Evolutionary conservation across 164 flowering plant genomes (phyloP), one percentile per base, ranked within the genome.

Genomic region (Magnolia sinica): DNA sequence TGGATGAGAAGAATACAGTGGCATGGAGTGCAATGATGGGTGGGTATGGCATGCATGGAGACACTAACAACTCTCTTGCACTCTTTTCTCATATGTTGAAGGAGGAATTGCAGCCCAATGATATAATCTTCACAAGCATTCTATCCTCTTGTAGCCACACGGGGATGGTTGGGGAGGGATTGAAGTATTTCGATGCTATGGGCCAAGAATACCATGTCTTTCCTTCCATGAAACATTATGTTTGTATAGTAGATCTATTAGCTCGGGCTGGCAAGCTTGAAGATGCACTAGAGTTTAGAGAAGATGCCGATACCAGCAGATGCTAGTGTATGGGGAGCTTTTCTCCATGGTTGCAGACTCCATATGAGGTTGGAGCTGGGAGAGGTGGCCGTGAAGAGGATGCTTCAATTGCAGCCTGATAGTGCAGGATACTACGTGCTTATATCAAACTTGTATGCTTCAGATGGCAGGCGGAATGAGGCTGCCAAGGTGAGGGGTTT

Each of bases 21-120:
- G 87, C 92, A 18, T 91, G 95, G 95, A 85, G 87, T 68, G 92
- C 95, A 3, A 86, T 93, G 92, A 86, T 93, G 67, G 77, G 84
- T 75, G 91, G 91, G 66, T 89, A 89, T 83, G 98, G 96, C 59
- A 79, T 87, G 82, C 90, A 88, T 49, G 96, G 98, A 52, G 87
- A 89, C 64, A 69, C 84, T 50, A 72, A 10, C 64, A 84, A 72
- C 58, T 87, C 92, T 71, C 77, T 93, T 58, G 75, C 78, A 20
- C 82, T 92, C 55, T 88, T 87, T 58, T 66, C 73, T 20, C 81
- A 88, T 50, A 89, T 92, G 95, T 22, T 87, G 79, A 84, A 81
- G 72, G 89, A 86, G 68, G 77, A 85, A 3, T 5, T 88, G 76
- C 80, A 85, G 75, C 96, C 93, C 0, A 89, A 76, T 80, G 93